Conservation (phyloP, 805 yeast genomes). For the Starmerella vaccinii region DNA sequence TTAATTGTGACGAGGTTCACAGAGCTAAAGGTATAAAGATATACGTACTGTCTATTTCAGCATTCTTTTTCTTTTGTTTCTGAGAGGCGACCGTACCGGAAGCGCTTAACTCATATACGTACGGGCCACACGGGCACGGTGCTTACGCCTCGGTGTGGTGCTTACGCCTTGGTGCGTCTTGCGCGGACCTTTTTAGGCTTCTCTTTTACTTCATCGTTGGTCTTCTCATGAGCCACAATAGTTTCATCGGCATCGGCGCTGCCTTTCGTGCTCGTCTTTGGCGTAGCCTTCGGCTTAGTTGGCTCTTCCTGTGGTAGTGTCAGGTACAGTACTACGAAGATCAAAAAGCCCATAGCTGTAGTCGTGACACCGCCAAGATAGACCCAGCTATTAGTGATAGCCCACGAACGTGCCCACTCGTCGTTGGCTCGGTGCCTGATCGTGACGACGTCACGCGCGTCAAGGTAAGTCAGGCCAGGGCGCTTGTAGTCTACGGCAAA, state of each 20-base stretch:
- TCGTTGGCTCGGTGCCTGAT: constrained; percentile 92
- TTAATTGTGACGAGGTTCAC: no score
- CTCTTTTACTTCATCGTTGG: neutral
- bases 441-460: constrained; percentile 60
- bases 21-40: no score
- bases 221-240: neutral
- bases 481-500: constrained; percentile 69
- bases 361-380: constrained; percentile 61
- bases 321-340: constrained; percentile 60
- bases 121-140: neutral
- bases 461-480: constrained; percentile 59
- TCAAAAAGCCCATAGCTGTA: constrained; percentile 66
- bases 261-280: neutral
- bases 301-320: constrained; percentile 17
- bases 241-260: neutral
- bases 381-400: constrained; percentile 86
- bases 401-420: constrained; percentile 88
- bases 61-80: no score
- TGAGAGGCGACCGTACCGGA: no score
- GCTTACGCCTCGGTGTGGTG: neutral
- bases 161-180: neutral
- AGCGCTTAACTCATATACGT: neutral
- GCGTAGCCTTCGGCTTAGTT: neutral
- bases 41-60: no score
- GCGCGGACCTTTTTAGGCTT: constrained; percentile 5